These are phyloP conservation scores for Pleurozium schreberi DNA, from an alignment of 225 moss, liverwort and hornwort species.

Conservation along the genomic window DNA sequence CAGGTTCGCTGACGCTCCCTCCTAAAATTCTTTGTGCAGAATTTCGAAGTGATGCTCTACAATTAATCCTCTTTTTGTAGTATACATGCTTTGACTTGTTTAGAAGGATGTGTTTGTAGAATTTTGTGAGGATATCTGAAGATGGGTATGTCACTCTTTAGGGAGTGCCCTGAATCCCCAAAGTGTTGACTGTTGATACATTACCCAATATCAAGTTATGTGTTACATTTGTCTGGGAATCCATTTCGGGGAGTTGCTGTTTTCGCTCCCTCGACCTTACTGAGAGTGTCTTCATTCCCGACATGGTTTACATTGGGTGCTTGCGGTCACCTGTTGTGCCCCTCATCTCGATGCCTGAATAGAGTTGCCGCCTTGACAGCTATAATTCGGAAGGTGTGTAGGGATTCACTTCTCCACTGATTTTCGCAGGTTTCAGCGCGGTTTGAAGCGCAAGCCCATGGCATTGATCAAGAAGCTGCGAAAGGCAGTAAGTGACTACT, in stretches of 20 bases:
- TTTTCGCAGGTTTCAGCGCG: background rate
- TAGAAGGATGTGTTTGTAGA: background rate
- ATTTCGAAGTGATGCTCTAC: background rate
- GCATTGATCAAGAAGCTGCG: constrained; percentile 12
- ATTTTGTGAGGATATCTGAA: too few species aligned
- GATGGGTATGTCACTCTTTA: background rate
- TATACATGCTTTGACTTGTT: background rate
- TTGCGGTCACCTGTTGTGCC: background rate
- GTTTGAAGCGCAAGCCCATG: constrained; percentile 9
- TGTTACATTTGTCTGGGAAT: background rate
- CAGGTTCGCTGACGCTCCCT: background rate
- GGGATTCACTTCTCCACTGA: too few species aligned
- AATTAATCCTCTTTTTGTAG: background rate
- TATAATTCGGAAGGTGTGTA: too few species aligned
- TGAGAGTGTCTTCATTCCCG: background rate
- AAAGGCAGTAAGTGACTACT: background rate
- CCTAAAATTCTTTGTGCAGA: background rate
- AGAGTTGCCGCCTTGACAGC: background rate
- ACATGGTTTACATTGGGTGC: background rate
- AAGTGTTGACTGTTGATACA: background rate
- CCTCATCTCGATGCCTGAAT: background rate
- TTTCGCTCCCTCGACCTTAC: background rate
- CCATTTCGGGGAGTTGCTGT: background rate
- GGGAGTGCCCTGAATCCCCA: too few species aligned
- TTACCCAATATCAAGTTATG: background rate